Conservation (phyloP, 176 grass and related monocot genomes). For the Olyra latifolia region DNA sequence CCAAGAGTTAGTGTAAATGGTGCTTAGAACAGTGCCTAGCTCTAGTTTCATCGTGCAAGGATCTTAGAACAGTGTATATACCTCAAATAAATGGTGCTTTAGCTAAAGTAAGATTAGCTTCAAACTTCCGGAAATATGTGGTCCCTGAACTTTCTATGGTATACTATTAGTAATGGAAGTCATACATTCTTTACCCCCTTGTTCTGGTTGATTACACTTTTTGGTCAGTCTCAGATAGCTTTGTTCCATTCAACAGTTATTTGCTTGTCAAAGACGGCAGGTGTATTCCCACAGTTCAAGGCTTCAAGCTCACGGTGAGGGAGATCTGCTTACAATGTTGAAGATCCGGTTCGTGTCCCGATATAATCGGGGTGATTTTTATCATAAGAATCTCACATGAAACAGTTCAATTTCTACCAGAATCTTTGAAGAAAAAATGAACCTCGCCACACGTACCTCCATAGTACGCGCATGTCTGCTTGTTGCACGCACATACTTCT, state of each 20-base stretch:
- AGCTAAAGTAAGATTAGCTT: slow-evolving; percentile 11
- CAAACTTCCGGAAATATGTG: not conserved
- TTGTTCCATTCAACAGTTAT: not conserved
- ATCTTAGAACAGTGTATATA: slow-evolving; percentile 54
- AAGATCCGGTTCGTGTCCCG: not conserved
- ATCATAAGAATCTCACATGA: not conserved
- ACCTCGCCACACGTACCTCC: too few species aligned
- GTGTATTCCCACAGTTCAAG: not conserved
- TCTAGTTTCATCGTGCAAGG: not conserved
- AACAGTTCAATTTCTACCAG: not conserved
- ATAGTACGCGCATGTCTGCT: too few species aligned
- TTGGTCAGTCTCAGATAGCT: not conserved
- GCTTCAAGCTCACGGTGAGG: not conserved
- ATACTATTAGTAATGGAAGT: not conserved
- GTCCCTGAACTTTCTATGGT: not conserved
- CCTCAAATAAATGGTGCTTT: slow-evolving; percentile 35
- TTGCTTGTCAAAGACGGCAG: not conserved
- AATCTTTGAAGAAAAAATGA: not conserved
- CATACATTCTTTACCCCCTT: not conserved
- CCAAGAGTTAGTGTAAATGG: slow-evolving; percentile 17
- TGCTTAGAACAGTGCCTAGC: slow-evolving; percentile 15
- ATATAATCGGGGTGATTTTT: too few species aligned
- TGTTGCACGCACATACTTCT: not conserved
- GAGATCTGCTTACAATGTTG: not conserved
- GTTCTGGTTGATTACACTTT: not conserved